A percentile compares a stretch with the other conserved stretches of the same genome.
Evolutionary conservation across 2,329 filamentous ascomycete genomes (phyloP).

Genomic region (Trichoderma sp.): DNA sequence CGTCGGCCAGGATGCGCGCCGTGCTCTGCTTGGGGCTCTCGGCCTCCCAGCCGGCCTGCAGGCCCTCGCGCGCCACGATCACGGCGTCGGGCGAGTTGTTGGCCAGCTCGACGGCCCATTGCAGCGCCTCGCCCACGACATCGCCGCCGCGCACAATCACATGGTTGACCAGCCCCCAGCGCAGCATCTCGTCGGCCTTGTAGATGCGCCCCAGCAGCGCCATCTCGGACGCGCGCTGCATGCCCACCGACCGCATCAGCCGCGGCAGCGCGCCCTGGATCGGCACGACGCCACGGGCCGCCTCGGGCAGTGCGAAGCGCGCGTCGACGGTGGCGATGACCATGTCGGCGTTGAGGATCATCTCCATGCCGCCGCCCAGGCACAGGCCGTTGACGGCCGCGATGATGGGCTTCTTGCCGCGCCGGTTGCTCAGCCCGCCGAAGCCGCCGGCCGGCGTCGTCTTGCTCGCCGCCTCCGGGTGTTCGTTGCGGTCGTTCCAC

Average conservation of each 20-base stretch:
- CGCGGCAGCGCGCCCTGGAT: slow-evolving; percentile 71
- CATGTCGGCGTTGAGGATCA: slow-evolving; percentile 72
- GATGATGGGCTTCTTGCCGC: slow-evolving; percentile 73
- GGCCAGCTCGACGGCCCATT: slow-evolving; percentile 62
- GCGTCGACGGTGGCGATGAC: slow-evolving; percentile 62
- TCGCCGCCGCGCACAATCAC: slow-evolving; percentile 50
- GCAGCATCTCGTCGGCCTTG: slow-evolving; percentile 58
- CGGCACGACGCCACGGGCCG: slow-evolving; percentile 69
- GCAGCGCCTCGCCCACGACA: slow-evolving; percentile 60
- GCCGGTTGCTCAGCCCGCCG: slow-evolving; percentile 65
- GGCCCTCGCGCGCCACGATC: slow-evolving; percentile 70
- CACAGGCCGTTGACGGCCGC: slow-evolving; percentile 76
- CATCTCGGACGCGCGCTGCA: slow-evolving; percentile 71
- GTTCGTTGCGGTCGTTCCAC: slow-evolving; percentile 52
- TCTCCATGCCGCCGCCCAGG: slow-evolving; percentile 76
- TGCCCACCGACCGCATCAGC: slow-evolving; percentile 64
- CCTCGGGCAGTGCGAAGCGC: slow-evolving; percentile 70
- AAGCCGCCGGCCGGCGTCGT: slow-evolving; percentile 55
- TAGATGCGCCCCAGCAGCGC: slow-evolving; percentile 65
- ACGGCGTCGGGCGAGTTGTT: slow-evolving; percentile 74
- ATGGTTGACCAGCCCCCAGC: slow-evolving; percentile 71
- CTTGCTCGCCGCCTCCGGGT: slow-evolving; percentile 19
- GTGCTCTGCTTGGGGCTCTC: slow-evolving; percentile 66
- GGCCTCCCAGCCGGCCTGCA: slow-evolving; percentile 73
- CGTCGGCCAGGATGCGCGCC: slow-evolving; percentile 55